Evolutionary conservation across 2,329 filamentous ascomycete species (phyloP).

Genomic region (Aureobasidium sp.): DNA sequence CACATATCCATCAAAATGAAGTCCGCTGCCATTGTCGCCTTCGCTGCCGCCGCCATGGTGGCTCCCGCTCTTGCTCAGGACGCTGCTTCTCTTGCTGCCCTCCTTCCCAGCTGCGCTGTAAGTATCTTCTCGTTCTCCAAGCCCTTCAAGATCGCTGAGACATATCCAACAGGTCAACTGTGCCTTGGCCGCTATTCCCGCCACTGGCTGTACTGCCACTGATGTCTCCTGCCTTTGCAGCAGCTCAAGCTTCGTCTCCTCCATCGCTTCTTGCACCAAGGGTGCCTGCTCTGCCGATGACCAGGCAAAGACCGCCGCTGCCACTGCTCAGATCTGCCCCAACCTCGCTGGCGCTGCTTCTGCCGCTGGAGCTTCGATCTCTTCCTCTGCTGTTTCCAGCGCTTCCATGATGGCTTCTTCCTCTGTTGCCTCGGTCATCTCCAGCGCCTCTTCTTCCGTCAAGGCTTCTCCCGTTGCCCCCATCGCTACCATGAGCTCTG

Average conservation of each 20-base stretch:
- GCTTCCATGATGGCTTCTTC: neutral
- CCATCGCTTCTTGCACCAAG: neutral
- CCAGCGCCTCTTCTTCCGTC: neutral
- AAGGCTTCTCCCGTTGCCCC: neutral
- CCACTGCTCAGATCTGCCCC: neutral
- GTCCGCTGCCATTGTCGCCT: neutral
- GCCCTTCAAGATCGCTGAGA: neutral
- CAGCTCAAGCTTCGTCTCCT: neutral
- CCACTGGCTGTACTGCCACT: neutral
- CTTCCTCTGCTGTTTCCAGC: neutral
- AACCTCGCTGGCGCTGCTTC: neutral
- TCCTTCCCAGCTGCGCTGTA: neutral
- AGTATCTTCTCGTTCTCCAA: neutral
- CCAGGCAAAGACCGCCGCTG: neutral
- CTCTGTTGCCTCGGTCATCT: neutral
- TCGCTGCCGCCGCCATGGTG: neutral
- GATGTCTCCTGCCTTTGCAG: neutral
- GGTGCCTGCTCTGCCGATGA: neutral
- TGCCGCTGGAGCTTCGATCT: neutral
- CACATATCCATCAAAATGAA: neutral
- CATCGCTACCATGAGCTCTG: neutral
- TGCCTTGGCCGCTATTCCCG: neutral
- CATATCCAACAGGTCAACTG: neutral
- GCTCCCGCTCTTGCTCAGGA: slow-evolving; percentile 1
- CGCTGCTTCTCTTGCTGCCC: neutral